Evolutionary conservation across 2,329 filamentous ascomycete genomes (phyloP), one percentile per base, ranked within the genome.

Genomic region (Mycosphaerelloides madeirae): DNA sequence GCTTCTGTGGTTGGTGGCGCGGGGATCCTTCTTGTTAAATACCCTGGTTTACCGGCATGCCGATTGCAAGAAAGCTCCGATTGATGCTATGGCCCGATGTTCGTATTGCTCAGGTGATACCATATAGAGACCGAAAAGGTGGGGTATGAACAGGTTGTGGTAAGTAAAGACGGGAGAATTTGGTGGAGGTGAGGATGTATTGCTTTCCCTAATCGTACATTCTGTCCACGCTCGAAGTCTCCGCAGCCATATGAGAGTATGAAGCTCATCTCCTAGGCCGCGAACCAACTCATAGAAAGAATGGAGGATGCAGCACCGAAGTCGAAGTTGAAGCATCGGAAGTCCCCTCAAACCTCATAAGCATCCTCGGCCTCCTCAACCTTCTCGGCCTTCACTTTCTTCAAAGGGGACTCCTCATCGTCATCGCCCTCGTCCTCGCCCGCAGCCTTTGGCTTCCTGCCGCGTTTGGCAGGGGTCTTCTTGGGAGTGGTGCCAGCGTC

Each of bases 371-470:
- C 34, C 2, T 40, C 37, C 22, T 36, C 20, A n/a, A 7, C 20
- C 16, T 22, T 28, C 38, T 41, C 31, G 4, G 12, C 7, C 37
- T 40, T 35, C 9, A 20, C 20, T 15, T 31, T 29, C 20, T 38
- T 38, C 14, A 14, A 18, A 6, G 38, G 25, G 31, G 20, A 22
- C 31, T 46, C 43, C 14, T 29, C 28, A 9, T 29, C 38, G 8
- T 22, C 25, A 4, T 18, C 37, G 11, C n/a, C 38, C 19, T 41
- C 33, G 3, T 18, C 28, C 38, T 46, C 44, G 4, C 38, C 28
- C 11, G 18, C 44, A n/a, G 38, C 44, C 34, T 46, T 42, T 34
- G 41, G 38, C 9, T 16, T 28, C 9, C 32, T 31, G 5, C 43
- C 43, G 6, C 42, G 28, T 19, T 40, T 37, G 25, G 22, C 41